A percentile compares a stretch with the other conserved stretches of the same genome.
phyloP scores from a whole-genome alignment of 2,329 filamentous ascomycete genomes.

The Ophiostoma angusticollis region DNA sequence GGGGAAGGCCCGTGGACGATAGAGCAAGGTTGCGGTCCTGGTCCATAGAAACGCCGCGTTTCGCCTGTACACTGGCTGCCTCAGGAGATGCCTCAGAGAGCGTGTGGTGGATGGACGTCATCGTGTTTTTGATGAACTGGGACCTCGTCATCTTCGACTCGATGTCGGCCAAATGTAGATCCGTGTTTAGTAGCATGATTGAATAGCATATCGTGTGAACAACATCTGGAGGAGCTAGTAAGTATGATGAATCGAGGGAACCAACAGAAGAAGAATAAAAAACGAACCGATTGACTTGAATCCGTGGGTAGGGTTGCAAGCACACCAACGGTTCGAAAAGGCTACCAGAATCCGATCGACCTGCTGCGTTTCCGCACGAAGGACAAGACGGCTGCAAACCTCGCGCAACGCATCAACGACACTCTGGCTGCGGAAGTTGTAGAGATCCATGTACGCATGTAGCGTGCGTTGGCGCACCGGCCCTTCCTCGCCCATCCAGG shows the following conservation, averaged over 20 bases:
- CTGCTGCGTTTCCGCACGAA: slow-evolving; percentile 91
- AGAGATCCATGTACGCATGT: slow-evolving; percentile 80
- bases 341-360: slow-evolving; percentile 87
- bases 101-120: slow-evolving; percentile 73
- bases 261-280: slow-evolving; percentile 1
- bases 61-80: no score
- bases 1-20: slow-evolving; percentile 26
- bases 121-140: slow-evolving; percentile 93
- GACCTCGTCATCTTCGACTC: slow-evolving; percentile 90
- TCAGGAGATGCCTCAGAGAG: slow-evolving; percentile 59
- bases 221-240: slow-evolving; percentile 48
- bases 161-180: slow-evolving; percentile 89
- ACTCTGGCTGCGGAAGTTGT: slow-evolving; percentile 72
- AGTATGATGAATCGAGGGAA: slow-evolving; percentile 23
- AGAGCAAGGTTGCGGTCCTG: slow-evolving; percentile 4
- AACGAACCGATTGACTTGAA: slow-evolving; percentile 73
- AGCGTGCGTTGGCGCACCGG: slow-evolving; percentile 44
- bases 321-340: slow-evolving; percentile 82
- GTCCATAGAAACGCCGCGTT: slow-evolving; percentile 25
- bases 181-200: slow-evolving; percentile 86
- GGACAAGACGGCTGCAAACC: slow-evolving; percentile 66
- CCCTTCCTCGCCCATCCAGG: slow-evolving; percentile 75
- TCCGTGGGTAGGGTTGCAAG: slow-evolving; percentile 83
- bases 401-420: slow-evolving; percentile 66
- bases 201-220: slow-evolving; percentile 98